Evolutionary conservation across 2,329 filamentous ascomycete genomes (phyloP), one percentile per base, ranked within the genome.

Genomic region (Sporothrix brasiliensis): DNA sequence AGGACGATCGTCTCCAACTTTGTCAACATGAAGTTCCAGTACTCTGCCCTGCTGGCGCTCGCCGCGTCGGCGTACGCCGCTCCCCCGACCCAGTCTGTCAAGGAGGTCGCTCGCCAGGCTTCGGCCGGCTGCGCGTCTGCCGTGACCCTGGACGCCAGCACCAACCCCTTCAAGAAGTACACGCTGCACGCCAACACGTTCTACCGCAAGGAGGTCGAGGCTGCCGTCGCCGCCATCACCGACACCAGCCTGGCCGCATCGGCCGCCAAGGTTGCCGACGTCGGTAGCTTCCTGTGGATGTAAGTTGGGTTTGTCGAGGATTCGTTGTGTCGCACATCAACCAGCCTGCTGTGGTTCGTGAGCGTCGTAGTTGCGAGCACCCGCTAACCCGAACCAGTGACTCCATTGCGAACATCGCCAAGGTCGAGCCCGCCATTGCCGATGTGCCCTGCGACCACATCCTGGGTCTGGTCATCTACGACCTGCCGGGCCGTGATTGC

Each of bases 401-500:
- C 74, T 78, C 79, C 72, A 81, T 81, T 71, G 77, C 68, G 30
- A 80, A 80, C 77, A 79, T 81, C 65, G 76, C 65, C 73, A 79
- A 77, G 74, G 75, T 81, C 70, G 77, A 80, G 76, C 77, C 78
- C 34, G 79, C 78, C 16, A 72, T 81, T 52, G 73, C 75, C 58
- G 78, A 79, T 63, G 77, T 79, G 4, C 78, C 80, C 34, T 81
- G 80, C 77, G 71, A 76, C 65, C 68, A 81, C 73, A 80, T 81
- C 74, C 76, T 81, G 67, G 80, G 80, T 70, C 75, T 89, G 68
- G 87, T 90, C 69, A 85, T 89, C 69, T 89, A 89, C 77, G 85
- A 89, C 76, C 79, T 89, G 14, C 88, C 88, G 58, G 87, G 88
- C 74, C 85, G 87, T 76, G 88, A 89, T 76, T 89, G 88, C 75